phyloP scores from a whole-genome alignment of 768 basidiomycete genomes.

The Russula abietina region DNA sequence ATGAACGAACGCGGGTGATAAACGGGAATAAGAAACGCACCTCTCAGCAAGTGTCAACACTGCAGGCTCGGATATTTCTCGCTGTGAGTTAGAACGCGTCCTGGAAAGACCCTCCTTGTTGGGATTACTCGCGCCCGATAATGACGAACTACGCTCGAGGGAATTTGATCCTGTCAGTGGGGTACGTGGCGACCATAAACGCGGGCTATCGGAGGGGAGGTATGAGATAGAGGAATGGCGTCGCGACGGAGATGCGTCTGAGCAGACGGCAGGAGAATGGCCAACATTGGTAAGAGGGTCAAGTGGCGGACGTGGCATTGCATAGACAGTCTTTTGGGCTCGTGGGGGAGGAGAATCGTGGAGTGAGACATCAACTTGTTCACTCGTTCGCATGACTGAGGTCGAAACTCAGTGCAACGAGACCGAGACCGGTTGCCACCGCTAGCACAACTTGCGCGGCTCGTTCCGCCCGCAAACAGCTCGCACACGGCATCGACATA shows the following conservation, averaged over 20 bases:
- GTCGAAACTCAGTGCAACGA: not conserved
- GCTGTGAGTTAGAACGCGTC: slow-evolving; percentile 25
- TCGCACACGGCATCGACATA: too few relatives aligned
- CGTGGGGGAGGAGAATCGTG: not conserved
- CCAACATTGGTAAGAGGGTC: slow-evolving; percentile 32
- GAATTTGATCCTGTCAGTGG: not conserved
- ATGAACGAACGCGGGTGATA: not conserved
- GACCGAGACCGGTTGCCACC: not conserved
- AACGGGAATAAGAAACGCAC: slow-evolving; percentile 38
- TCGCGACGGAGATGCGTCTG: slow-evolving; percentile 27
- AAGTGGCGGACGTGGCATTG: slow-evolving; percentile 3
- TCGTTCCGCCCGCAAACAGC: too few relatives aligned
- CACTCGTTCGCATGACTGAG: not conserved
- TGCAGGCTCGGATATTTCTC: slow-evolving; percentile 30
- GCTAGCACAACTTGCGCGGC: not conserved
- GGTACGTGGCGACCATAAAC: slow-evolving; percentile 19
- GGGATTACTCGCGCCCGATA: not conserved
- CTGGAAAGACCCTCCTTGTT: slow-evolving; percentile 24
- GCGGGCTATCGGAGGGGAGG: slow-evolving; percentile 32
- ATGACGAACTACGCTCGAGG: slow-evolving; percentile 4
- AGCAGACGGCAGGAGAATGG: slow-evolving; percentile 27
- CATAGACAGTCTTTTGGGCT: not conserved
- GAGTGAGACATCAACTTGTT: not conserved
- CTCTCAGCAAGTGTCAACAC: slow-evolving; percentile 67
- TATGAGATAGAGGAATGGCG: slow-evolving; percentile 55